Evolutionary conservation across 495 filamentous ascomycete genomes (phyloP), one percentile per base, ranked within the genome.

Genomic region (Daldinia vernicosa): DNA sequence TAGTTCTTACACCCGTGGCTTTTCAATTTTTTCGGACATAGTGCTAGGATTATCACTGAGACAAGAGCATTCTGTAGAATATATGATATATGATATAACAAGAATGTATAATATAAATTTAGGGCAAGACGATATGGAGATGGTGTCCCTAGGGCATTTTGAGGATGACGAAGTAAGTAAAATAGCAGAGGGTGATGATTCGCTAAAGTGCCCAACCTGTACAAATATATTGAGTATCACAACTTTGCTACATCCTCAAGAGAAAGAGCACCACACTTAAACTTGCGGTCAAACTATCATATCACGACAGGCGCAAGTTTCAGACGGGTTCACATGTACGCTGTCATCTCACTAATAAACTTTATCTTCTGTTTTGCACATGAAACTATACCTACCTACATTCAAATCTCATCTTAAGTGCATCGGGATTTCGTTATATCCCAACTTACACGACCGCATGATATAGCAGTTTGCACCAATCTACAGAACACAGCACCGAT

Each of bases 1-100:
- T 51, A 27, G 37, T 40, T 8, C 62, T 61, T 62, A 70, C 43
- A 24, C 43, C 4, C 51, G 37, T 22, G 24, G 19, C 28, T 9
- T 35, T 33, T 66, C 39, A 43, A 9, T 4, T 45, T 66, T n/a
- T 14, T 66, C 57, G 37, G 50, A 43, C 68, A 70, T 70, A 15
- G 12, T 63, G 24, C n/a, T 30, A 24, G 15, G 30, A 17, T 52
- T 30, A 53, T 14, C 0, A 24, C n/a, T 53, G 15, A 30, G 30
- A 11, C 24, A 6, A n/a, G 15, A 30, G 7, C 43, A 47, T 47
- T 47, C 43, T 47, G 19, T 47, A 24, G 4, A 24, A 47, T 17
- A 15, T 12, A 45, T 3, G 7, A 47, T 17, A 15, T 12, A 45
- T 3, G 7, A 24, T 47, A 24, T 24, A 24, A 47, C 5, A 12